phyloP scores from a whole-genome alignment of 768 basidiomycete genomes.

The Suillus placidus region DNA sequence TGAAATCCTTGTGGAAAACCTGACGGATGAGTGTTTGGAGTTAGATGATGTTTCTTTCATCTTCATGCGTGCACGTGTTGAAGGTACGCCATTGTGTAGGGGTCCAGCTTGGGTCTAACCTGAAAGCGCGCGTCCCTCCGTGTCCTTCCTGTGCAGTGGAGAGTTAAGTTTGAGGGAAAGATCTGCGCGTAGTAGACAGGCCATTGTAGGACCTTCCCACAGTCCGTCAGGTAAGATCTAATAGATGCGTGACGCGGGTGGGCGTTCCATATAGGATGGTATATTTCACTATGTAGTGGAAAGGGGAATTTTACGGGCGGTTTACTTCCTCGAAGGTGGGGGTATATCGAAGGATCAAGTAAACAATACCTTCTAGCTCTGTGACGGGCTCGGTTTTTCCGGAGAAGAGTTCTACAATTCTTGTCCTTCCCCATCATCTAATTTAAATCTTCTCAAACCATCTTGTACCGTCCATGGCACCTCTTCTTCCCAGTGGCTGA shows the following conservation, averaged over 20 bases:
- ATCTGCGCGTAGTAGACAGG: too few relatives aligned
- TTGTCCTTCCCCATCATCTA: conserved; percentile 39
- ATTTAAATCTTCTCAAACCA: conserved; percentile 44
- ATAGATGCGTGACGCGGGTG: too few relatives aligned
- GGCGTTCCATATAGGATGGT: neutral
- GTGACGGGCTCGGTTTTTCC: neutral
- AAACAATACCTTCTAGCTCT: neutral
- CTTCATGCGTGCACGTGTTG: neutral
- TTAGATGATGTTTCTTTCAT: neutral
- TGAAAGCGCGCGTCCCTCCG: too few relatives aligned
- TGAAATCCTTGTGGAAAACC: neutral
- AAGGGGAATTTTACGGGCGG: neutral
- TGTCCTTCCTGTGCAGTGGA: too few relatives aligned
- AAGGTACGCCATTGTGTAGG: neutral
- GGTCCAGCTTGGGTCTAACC: too few relatives aligned
- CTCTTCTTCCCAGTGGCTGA: conserved; percentile 93
- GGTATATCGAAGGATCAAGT: neutral
- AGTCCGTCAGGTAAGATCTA: too few relatives aligned
- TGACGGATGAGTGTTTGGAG: neutral
- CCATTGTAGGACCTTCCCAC: too few relatives aligned
- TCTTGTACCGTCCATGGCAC: conserved; percentile 75
- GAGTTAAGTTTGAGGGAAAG: too few relatives aligned
- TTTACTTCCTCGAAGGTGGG: neutral
- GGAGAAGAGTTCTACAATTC: conserved; percentile 11
- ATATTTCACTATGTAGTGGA: neutral